phyloP scores from a whole-genome alignment of 768 basidiomycete genomes.

The Lentinula raphanica region DNA sequence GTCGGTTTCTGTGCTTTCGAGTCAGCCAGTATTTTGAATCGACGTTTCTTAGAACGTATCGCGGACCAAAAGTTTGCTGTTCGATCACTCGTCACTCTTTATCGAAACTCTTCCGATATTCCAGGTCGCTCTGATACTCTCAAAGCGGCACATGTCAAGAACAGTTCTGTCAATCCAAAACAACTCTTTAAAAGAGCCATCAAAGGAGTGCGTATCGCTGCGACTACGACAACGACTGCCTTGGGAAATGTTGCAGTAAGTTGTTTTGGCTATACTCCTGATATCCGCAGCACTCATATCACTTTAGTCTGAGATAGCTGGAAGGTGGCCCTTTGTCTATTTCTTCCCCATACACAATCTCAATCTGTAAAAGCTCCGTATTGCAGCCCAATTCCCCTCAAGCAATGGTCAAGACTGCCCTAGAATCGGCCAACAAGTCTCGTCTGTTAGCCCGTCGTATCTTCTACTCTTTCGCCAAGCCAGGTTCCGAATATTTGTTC shows the following conservation, averaged over 20 bases:
- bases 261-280: neutral
- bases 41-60: constrained; percentile 68
- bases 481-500: constrained; percentile 51
- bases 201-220: constrained; percentile 64
- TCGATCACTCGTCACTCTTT: constrained; percentile 64
- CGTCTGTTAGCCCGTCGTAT: constrained; percentile 76
- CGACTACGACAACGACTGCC: constrained; percentile 76
- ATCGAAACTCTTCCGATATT: constrained; percentile 72
- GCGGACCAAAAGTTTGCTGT: constrained; percentile 78
- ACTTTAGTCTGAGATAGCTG: constrained; percentile 27
- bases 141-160: constrained; percentile 30
- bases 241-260: constrained; percentile 53
- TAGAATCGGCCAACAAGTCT: constrained; percentile 77
- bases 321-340: constrained; percentile 30
- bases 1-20: constrained; percentile 23
- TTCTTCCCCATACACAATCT: neutral
- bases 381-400: constrained; percentile 85
- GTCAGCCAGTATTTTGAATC: constrained; percentile 4
- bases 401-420: constrained; percentile 72
- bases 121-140: constrained; percentile 64
- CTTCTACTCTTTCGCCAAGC: constrained; percentile 77
- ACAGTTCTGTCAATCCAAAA: constrained; percentile 45
- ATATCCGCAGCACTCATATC: neutral
- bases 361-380: constrained; percentile 46
- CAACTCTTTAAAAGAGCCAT: constrained; percentile 65